Percentiles rank a stretch among this genome's conserved stretches.
Evolutionary conservation across 2,329 filamentous ascomycete genomes (phyloP).

Genomic region (Fusarium agapanthi): DNA sequence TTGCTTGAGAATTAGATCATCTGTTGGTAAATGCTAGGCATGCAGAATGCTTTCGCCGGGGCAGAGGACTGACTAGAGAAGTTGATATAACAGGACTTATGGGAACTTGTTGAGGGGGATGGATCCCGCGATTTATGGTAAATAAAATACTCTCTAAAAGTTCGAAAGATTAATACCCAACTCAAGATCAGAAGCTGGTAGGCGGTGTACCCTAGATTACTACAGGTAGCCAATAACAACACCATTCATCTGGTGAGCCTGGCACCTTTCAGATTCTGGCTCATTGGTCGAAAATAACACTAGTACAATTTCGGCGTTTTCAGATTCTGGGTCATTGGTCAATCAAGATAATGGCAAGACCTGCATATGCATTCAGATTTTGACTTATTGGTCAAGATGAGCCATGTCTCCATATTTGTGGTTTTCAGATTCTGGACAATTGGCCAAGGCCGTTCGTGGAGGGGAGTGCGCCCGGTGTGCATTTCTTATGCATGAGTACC

Average conservation of each 20-base stretch:
- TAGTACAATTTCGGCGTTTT: background rate
- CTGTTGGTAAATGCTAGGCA: rapidly evolving
- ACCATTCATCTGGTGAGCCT: background rate
- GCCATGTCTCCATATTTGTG: rapidly evolving
- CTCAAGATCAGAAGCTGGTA: too few species aligned
- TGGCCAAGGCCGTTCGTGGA: background rate
- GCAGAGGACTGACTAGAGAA: too few species aligned
- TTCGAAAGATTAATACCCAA: background rate
- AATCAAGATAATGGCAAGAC: rapidly evolving
- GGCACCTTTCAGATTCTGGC: background rate
- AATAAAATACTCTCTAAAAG: rapidly evolving
- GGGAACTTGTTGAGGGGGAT: rapidly evolving
- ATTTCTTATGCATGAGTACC: background rate
- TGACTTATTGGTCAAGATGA: background rate
- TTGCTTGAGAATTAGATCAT: too few species aligned
- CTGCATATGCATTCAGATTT: background rate
- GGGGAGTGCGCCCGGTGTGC: background rate
- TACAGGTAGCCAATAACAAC: too few species aligned
- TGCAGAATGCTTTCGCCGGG: too few species aligned
- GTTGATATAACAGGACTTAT: rapidly evolving
- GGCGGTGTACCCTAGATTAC: too few species aligned
- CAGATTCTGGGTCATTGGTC: background rate
- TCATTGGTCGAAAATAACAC: rapidly evolving
- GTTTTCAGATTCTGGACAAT: background rate
- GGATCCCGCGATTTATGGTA: background rate